Conservation (phyloP, 2,329 filamentous ascomycete species). For the Neophaeococcomyces aloes region DNA sequence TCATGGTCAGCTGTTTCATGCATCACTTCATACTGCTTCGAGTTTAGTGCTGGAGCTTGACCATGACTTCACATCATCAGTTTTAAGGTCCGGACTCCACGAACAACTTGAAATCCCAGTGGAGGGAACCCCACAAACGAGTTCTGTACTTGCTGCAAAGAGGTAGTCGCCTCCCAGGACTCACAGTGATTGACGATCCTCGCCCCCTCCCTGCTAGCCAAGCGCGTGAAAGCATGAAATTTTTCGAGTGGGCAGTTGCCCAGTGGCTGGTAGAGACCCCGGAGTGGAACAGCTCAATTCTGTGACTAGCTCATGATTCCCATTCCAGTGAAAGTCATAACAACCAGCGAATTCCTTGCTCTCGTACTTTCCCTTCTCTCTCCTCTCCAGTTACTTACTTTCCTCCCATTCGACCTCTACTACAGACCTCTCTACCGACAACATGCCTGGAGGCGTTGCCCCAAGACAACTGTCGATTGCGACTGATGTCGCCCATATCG, state of each 20-base stretch:
- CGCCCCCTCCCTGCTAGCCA: background rate
- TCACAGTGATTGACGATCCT: background rate
- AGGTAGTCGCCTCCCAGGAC: no score
- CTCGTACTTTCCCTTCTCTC: constrained; percentile 1
- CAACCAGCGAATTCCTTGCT: constrained; percentile 5
- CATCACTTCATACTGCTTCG: background rate
- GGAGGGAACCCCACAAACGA: background rate
- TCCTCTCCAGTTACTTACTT: background rate
- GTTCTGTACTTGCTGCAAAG: no score
- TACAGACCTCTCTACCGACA: background rate
- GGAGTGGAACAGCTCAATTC: background rate
- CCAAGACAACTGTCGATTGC: constrained; percentile 4
- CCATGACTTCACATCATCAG: background rate
- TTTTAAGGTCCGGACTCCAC: background rate
- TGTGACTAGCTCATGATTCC: background rate
- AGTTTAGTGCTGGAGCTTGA: background rate
- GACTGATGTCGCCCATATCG: constrained; percentile 43
- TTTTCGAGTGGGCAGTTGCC: background rate
- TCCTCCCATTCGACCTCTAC: background rate
- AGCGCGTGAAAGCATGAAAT: constrained; percentile 20
- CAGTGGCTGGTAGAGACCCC: background rate
- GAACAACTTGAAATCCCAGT: background rate
- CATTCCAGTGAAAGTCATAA: constrained; percentile 8
- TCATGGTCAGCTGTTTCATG: constrained; percentile 6
- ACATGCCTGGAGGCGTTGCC: constrained; percentile 5